These are phyloP conservation scores for Babesia caballi DNA, from an alignment of 169 alveolate species.

Conservation along the genomic window DNA sequence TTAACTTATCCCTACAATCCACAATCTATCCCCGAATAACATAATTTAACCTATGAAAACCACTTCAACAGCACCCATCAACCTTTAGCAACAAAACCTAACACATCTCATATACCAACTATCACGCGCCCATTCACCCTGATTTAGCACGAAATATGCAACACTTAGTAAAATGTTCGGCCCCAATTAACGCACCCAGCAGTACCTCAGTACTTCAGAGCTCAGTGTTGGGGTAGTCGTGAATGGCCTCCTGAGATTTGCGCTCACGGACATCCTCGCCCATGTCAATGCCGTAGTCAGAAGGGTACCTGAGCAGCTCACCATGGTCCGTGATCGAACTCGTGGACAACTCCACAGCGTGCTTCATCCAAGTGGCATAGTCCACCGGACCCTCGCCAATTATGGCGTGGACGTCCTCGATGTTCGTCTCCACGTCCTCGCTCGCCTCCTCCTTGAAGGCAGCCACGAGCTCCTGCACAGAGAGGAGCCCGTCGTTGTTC, in stretches of 20 bases:
- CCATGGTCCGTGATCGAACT: conserved; percentile 75
- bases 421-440: conserved; percentile 47
- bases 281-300: conserved; percentile 67
- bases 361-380: conserved; percentile 69
- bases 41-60: no score
- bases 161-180: no score
- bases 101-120: no score
- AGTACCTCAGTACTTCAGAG: no score
- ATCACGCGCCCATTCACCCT: no score
- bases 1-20: no score
- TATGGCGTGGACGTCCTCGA: conserved; percentile 58
- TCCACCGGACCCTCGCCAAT: conserved; percentile 53
- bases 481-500: conserved; percentile 72
- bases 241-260: conserved; percentile 2
- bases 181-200: no score
- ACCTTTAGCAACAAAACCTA: no score
- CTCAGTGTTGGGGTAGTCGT: conserved; percentile 2
- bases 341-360: conserved; percentile 66
- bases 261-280: conserved; percentile 46
- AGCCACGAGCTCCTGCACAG: conserved; percentile 62
- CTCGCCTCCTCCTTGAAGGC: conserved; percentile 70
- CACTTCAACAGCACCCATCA: no score
- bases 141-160: no score
- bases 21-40: no score
- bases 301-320: conserved; percentile 70